Evolutionary conservation across 352 stramenopile species (phyloP).

Genomic region (Phytophthora palmivora): DNA sequence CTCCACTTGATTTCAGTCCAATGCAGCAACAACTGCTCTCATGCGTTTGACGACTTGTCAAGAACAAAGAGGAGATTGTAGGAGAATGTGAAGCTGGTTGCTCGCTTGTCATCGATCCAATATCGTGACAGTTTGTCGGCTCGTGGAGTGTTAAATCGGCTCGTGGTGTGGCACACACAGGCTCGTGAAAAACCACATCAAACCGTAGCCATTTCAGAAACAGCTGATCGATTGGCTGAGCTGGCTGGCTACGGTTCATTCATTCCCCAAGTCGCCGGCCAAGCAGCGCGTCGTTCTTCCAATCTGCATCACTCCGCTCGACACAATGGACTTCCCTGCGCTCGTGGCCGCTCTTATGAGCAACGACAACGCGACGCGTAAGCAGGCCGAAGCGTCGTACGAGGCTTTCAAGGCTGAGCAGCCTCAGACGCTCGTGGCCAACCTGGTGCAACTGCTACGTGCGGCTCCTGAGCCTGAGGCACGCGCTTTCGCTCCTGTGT

Average conservation of each 20-base stretch:
- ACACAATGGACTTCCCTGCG: constrained; percentile 72
- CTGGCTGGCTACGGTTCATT: constrained; percentile 22
- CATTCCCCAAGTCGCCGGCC: constrained; percentile 33
- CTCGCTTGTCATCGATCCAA: too few species aligned
- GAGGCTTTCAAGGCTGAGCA: constrained; percentile 70
- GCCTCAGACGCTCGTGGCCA: constrained; percentile 66
- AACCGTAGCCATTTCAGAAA: constrained; percentile 36
- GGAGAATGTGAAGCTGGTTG: too few species aligned
- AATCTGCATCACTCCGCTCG: background rate
- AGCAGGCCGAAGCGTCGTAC: constrained; percentile 82
- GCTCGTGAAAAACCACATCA: too few species aligned
- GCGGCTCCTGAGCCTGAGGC: constrained; percentile 58
- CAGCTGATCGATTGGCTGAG: constrained; percentile 38
- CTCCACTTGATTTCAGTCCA: background rate
- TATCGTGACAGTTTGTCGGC: too few species aligned
- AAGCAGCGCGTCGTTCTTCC: background rate
- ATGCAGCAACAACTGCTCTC: too few species aligned
- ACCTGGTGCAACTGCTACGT: constrained; percentile 76
- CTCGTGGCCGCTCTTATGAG: constrained; percentile 80
- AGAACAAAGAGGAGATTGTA: too few species aligned
- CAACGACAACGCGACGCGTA: constrained; percentile 77
- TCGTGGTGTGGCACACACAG: too few species aligned
- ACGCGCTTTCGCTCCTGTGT: constrained; percentile 79
- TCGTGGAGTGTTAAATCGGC: too few species aligned
- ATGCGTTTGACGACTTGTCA: too few species aligned